These are phyloP conservation scores for Cyberlindnera euphorbiiphila DNA, from an alignment of 805 yeast species.

Conservation along the genomic window DNA sequence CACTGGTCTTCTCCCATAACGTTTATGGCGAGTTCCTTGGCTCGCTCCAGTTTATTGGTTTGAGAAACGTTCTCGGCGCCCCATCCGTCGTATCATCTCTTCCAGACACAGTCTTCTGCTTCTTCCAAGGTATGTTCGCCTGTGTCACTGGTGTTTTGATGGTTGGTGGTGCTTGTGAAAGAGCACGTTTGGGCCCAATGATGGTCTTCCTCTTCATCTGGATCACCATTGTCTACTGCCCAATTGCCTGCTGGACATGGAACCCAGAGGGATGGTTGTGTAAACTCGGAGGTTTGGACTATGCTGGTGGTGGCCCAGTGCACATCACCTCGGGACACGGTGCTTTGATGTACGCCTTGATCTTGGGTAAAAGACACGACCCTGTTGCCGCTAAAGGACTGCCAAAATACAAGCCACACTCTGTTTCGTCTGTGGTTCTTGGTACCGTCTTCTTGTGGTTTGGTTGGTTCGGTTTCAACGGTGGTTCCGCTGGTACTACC, in stretches of 20 bases:
- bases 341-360: slow-evolving; percentile 88
- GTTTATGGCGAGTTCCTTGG: slow-evolving; percentile 69
- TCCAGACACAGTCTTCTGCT: slow-evolving; percentile 89
- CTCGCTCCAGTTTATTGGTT: slow-evolving; percentile 72
- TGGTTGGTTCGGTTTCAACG: slow-evolving; percentile 99
- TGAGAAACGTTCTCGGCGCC: slow-evolving; percentile 78
- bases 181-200: slow-evolving; percentile 95
- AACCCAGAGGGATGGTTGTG: slow-evolving; percentile 89
- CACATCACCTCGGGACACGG: slow-evolving; percentile 94
- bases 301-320: slow-evolving; percentile 99
- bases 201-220: slow-evolving; percentile 91
- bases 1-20: slow-evolving; percentile 75
- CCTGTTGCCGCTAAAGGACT: slow-evolving; percentile 48
- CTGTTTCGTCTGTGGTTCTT: slow-evolving; percentile 82
- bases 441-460: slow-evolving; percentile 97
- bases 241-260: slow-evolving; percentile 98
- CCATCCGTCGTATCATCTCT: slow-evolving; percentile 61
- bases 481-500: slow-evolving; percentile 95
- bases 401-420: slow-evolving; percentile 92
- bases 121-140: slow-evolving; percentile 97
- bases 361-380: slow-evolving; percentile 90
- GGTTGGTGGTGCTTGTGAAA: slow-evolving; percentile 97
- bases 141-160: slow-evolving; percentile 86
- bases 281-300: slow-evolving; percentile 81
- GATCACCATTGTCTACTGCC: slow-evolving; percentile 95